Conservation (phyloP, 192 early-diverging fungal species). For the Linderina pennispora region DNA sequence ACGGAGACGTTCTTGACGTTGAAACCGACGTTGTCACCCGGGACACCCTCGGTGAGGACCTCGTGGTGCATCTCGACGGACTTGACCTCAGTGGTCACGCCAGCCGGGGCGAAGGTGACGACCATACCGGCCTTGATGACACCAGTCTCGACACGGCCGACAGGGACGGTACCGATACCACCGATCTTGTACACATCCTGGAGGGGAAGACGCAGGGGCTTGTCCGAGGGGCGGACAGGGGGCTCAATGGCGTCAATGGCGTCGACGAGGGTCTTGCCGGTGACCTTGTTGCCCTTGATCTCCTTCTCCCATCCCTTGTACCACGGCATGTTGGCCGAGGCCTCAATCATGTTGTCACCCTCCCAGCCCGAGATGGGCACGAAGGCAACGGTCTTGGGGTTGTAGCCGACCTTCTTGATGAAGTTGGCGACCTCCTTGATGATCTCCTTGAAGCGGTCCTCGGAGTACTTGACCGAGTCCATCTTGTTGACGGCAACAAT, state of each 20-base stretch:
- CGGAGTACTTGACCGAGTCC: constrained; percentile 94
- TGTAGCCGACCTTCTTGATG: constrained; percentile 98
- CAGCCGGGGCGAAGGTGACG: constrained; percentile 81
- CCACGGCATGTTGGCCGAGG: constrained; percentile 91
- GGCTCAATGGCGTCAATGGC: constrained; percentile 95
- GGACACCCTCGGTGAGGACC: constrained; percentile 72
- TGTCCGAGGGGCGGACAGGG: constrained; percentile 83
- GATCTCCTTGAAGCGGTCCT: constrained; percentile 95
- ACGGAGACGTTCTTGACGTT: constrained; percentile 98
- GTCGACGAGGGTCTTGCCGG: constrained; percentile 83
- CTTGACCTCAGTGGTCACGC: constrained; percentile 90
- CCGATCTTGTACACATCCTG: constrained; percentile 99
- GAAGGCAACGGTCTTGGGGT: constrained; percentile 87
- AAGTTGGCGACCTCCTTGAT: constrained; percentile 91
- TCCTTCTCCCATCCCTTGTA: constrained; percentile 97
- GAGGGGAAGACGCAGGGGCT: constrained; percentile 95
- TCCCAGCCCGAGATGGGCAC: constrained; percentile 98
- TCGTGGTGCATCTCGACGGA: constrained; percentile 99
- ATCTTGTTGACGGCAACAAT: constrained; percentile 99
- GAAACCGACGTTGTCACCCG: constrained; percentile 98
- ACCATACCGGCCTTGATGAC: constrained; percentile 89
- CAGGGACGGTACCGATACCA: constrained; percentile 94
- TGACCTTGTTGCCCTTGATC: constrained; percentile 61
- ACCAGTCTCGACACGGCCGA: constrained; percentile 97
- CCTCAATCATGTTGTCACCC: constrained; percentile 98